A percentile compares a stretch with the other conserved stretches of the same genome.
Conservation (phyloP, 2,329 filamentous ascomycete genomes). For the Eutypa lata region DNA sequence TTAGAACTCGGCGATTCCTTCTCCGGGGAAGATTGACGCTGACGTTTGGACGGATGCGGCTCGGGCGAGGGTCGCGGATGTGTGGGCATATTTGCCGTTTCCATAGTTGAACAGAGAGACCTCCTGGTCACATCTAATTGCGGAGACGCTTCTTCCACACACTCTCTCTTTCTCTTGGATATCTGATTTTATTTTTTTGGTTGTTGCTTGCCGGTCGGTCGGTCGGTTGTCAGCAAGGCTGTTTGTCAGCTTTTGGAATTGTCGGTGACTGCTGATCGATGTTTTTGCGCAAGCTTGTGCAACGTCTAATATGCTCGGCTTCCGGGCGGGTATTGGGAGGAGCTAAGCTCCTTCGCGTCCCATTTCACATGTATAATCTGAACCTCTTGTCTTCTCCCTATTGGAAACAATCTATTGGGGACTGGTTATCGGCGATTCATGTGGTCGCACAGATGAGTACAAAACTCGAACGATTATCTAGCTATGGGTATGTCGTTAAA, state of each 20-base stretch:
- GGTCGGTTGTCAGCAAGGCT: neutral
- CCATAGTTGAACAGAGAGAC: too few relatives aligned
- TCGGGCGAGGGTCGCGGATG: slow-evolving; percentile 48
- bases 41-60: slow-evolving; percentile 54
- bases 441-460: neutral
- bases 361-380: neutral
- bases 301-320: neutral
- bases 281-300: neutral
- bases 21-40: slow-evolving; percentile 51
- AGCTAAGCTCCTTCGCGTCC: neutral
- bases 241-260: neutral
- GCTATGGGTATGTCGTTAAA: neutral
- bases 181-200: too few relatives aligned
- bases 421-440: neutral
- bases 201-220: too few relatives aligned
- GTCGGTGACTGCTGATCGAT: neutral
- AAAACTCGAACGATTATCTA: neutral
- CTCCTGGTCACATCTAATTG: neutral
- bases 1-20: slow-evolving; percentile 39
- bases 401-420: neutral
- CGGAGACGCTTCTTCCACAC: neutral
- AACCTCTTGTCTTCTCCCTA: neutral
- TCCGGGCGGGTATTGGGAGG: neutral
- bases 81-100: slow-evolving; percentile 37
- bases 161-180: neutral